These are phyloP conservation scores for Teunomyces gatunensis DNA, from an alignment of 805 yeast genomes.

Conservation along the genomic window DNA sequence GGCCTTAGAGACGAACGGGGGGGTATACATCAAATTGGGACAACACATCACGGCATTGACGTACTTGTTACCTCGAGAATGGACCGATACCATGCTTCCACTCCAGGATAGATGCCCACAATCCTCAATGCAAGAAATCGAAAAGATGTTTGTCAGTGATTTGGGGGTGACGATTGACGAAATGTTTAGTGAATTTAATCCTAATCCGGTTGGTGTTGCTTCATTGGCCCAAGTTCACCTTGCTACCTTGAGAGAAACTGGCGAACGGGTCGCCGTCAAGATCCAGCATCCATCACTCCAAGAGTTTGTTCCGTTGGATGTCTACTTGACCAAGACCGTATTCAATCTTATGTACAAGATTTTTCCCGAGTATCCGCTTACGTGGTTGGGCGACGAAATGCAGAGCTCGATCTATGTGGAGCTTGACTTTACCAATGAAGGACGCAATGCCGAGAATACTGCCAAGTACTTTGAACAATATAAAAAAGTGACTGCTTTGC, in stretches of 20 bases:
- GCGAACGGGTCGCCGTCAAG: conserved; percentile 85
- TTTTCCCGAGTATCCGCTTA: conserved; percentile 90
- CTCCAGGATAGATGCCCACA: conserved; percentile 88
- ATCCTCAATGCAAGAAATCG: conserved; percentile 68
- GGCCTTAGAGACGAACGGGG: conserved; percentile 86
- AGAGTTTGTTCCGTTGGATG: conserved; percentile 89
- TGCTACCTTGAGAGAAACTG: conserved; percentile 58
- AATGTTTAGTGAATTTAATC: conserved; percentile 62
- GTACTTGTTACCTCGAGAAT: conserved; percentile 83
- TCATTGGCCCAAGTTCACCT: conserved; percentile 94
- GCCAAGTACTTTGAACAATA: conserved; percentile 59
- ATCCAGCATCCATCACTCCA: conserved; percentile 88
- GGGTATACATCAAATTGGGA: conserved; percentile 89
- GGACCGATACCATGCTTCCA: conserved; percentile 95
- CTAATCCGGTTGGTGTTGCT: conserved; percentile 88
- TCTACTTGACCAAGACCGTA: conserved; percentile 71
- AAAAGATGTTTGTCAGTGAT: conserved; percentile 65
- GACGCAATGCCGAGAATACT: conserved; percentile 73
- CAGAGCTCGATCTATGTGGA: conserved; percentile 87
- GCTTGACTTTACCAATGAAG: conserved; percentile 84
- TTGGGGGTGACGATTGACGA: conserved; percentile 60
- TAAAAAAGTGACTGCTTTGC: conserved; percentile 64
- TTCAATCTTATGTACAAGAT: conserved; percentile 70
- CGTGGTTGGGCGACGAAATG: conserved; percentile 95
- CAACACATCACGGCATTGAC: conserved; percentile 93